Percentiles rank a stretch among this genome's conserved stretches.
phyloP scores from a whole-genome alignment of 306 rosid genomes.

The Prunus mongolica region DNA sequence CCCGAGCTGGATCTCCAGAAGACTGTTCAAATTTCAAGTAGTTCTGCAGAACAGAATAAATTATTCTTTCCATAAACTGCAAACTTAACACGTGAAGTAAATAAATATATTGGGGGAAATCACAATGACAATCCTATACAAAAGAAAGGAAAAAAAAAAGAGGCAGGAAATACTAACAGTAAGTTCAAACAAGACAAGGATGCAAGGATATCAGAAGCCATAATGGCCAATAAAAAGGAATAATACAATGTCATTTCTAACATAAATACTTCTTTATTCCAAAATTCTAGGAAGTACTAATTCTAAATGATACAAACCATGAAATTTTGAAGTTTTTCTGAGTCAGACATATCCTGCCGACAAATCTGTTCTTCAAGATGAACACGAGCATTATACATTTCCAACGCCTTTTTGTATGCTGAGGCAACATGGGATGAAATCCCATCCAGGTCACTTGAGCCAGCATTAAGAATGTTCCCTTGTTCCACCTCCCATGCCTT shows the following conservation, averaged over 20 bases:
- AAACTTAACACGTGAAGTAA: not conserved
- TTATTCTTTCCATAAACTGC: not conserved
- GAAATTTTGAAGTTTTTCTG: constrained; percentile 62
- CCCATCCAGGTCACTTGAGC: constrained; percentile 39
- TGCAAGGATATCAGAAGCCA: not conserved
- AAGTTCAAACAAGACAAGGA: not conserved
- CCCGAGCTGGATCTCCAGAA: constrained; percentile 73
- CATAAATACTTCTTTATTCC: not conserved
- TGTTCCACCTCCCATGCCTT: constrained; percentile 83
- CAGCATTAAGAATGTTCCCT: constrained; percentile 40
- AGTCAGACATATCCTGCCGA: constrained; percentile 47
- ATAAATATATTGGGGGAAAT: not conserved
- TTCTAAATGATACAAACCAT: constrained; percentile 36
- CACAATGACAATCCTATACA: not conserved
- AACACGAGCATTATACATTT: constrained; percentile 63
- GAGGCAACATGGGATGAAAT: constrained; percentile 55
- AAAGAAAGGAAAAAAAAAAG: not conserved
- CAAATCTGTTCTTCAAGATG: constrained; percentile 63
- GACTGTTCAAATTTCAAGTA: constrained; percentile 83
- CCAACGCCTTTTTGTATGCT: constrained; percentile 71
- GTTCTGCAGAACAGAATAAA: constrained; percentile 45
- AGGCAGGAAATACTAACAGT: not conserved
- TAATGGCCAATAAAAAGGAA: not conserved
- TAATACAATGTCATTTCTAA: not conserved
- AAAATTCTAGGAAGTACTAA: not conserved